A percentile compares a stretch with the other conserved stretches of the same genome.
Conservation (phyloP, 2,329 filamentous ascomycete genomes). For the Cryphonectria radicalis region DNA sequence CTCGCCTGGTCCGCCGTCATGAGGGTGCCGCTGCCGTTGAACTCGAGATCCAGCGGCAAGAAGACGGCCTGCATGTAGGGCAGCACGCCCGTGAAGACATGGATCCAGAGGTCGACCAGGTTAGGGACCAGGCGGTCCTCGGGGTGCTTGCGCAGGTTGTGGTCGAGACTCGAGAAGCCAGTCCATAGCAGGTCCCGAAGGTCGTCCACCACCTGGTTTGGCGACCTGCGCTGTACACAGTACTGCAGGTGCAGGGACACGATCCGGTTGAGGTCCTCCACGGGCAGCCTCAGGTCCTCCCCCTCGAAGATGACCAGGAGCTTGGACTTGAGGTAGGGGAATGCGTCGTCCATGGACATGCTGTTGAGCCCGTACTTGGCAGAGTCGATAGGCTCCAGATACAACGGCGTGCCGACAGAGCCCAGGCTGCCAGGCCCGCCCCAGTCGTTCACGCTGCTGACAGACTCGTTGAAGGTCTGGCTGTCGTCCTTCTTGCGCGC, state of each 20-base stretch:
- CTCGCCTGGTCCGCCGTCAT: slow-evolving; percentile 78
- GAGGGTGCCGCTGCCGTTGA: slow-evolving; percentile 80
- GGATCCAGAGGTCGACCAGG: slow-evolving; percentile 91
- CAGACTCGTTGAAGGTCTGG: slow-evolving; percentile 57
- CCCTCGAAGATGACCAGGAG: slow-evolving; percentile 80
- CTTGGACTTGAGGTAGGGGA: slow-evolving; percentile 78
- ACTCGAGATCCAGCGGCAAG: slow-evolving; percentile 89
- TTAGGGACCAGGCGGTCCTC: slow-evolving; percentile 90
- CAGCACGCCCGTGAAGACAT: slow-evolving; percentile 86
- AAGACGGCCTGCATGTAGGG: slow-evolving; percentile 97
- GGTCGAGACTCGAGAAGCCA: slow-evolving; percentile 85
- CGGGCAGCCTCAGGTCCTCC: slow-evolving; percentile 76
- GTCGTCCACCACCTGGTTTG: slow-evolving; percentile 75
- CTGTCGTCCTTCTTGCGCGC: slow-evolving; percentile 75
- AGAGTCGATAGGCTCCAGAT: slow-evolving; percentile 58
- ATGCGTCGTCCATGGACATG: slow-evolving; percentile 77
- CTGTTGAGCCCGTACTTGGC: slow-evolving; percentile 68
- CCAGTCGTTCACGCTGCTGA: slow-evolving; percentile 52
- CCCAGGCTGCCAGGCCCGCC: slow-evolving; percentile 58
- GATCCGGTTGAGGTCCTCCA: slow-evolving; percentile 82
- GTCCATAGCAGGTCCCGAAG: slow-evolving; percentile 75
- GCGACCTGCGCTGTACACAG: slow-evolving; percentile 74
- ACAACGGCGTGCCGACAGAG: slow-evolving; percentile 48
- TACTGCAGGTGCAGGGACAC: slow-evolving; percentile 80
- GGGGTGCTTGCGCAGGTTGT: slow-evolving; percentile 75